These are phyloP conservation scores for Mrakia hoshinonis DNA, from an alignment of 768 basidiomycete species.

Conservation along the genomic window DNA sequence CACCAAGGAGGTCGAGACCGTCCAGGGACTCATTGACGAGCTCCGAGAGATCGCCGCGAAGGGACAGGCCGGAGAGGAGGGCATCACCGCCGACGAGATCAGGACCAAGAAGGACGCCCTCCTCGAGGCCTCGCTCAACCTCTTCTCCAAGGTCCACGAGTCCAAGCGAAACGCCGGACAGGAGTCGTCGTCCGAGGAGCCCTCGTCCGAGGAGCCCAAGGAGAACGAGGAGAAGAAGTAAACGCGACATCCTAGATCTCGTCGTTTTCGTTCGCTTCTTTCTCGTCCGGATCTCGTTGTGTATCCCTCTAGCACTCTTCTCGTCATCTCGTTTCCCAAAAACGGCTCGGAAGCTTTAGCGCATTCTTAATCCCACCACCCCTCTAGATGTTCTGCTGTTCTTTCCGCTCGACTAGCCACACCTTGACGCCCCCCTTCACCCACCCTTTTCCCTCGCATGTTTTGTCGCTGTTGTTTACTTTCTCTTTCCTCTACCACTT, in stretches of 20 bases:
- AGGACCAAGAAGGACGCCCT: conserved; percentile 88
- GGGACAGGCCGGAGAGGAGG: conserved; percentile 76
- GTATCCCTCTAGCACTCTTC: neutral
- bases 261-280: neutral
- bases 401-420: conserved; percentile 44
- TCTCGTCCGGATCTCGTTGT: neutral
- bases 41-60: conserved; percentile 81
- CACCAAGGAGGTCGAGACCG: conserved; percentile 84
- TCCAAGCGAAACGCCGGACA: conserved; percentile 27
- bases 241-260: neutral
- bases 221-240: conserved; percentile 27
- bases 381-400: neutral
- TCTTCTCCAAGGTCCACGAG: conserved; percentile 74
- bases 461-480: neutral
- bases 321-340: neutral
- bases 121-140: conserved; percentile 84
- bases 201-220: conserved; percentile 21
- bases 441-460: neutral
- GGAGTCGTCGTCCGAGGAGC: conserved; percentile 26
- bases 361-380: too few relatives aligned
- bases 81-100: conserved; percentile 74
- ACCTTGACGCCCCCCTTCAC: conserved; percentile 73
- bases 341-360: neutral
- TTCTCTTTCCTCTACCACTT: neutral
- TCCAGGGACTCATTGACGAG: conserved; percentile 72